Percentiles rank a stretch among this genome's conserved stretches.
These are phyloP conservation scores for Zygnema cylindricum DNA, from an alignment of 139 green algal species.

Conservation along the genomic window DNA sequence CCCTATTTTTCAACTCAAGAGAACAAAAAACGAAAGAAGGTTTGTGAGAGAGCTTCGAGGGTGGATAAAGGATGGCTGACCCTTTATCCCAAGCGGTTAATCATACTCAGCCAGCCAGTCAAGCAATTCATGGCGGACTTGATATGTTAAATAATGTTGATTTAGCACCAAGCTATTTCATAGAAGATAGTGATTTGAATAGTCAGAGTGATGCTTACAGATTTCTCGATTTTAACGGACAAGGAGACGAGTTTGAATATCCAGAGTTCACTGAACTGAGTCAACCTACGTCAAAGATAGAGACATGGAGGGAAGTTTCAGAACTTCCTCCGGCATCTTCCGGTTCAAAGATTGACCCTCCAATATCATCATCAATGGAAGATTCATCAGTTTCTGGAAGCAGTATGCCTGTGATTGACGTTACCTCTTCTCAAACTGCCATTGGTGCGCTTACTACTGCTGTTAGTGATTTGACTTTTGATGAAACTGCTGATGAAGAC, in stretches of 20 bases:
- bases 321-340: conserved; percentile 9
- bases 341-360: conserved; percentile 22
- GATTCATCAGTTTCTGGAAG: not conserved
- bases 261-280: conserved; percentile 45
- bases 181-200: not conserved
- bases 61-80: conserved; percentile 22
- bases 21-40: too few relatives aligned
- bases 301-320: conserved; percentile 19
- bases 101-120: not conserved
- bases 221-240: conserved; percentile 46
- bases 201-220: conserved; percentile 48
- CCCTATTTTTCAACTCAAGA: too few relatives aligned
- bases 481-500: conserved; percentile 52
- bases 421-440: not conserved
- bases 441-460: not conserved
- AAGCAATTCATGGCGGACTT: not conserved
- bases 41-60: too few relatives aligned
- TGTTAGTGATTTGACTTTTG: conserved; percentile 52
- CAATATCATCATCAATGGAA: not conserved
- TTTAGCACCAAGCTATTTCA: conserved; percentile 1
- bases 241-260: conserved; percentile 47
- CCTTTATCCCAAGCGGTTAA: not conserved
- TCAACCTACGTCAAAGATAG: conserved; percentile 20
- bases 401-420: not conserved
- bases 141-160: not conserved